Conservation (phyloP, 441 rosid species). For the Brassica hybrid region DNA sequence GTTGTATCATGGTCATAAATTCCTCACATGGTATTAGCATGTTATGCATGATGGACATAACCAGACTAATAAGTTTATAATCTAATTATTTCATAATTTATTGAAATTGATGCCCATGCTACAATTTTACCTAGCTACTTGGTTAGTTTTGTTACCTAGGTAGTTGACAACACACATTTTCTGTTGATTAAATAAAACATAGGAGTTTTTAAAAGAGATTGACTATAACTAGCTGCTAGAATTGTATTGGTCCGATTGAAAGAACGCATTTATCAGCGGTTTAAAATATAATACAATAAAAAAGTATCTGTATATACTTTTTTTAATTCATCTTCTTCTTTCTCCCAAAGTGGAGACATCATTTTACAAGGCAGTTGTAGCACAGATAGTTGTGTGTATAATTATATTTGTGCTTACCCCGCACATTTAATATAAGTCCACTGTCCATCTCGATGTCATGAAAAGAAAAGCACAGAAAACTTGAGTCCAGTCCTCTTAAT, state of each 20-base stretch:
- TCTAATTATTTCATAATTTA: conserved; percentile 12
- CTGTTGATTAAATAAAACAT: not conserved
- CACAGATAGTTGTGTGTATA: not conserved
- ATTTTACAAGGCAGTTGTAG: too few species aligned
- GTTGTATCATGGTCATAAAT: conserved; percentile 36
- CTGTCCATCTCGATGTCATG: not conserved
- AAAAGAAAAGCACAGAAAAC: not conserved
- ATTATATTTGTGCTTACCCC: not conserved
- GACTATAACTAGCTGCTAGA: conserved; percentile 1
- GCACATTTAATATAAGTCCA: not conserved
- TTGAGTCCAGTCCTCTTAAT: not conserved
- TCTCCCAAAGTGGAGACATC: too few species aligned
- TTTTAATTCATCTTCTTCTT: too few species aligned
- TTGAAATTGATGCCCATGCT: conserved; percentile 13
- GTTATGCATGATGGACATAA: conserved; percentile 37
- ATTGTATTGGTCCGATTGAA: conserved; percentile 3
- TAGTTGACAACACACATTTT: conserved; percentile 28
- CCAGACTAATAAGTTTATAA: not conserved
- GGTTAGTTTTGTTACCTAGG: conserved; percentile 18
- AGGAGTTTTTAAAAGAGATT: not conserved
- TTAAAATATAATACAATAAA: not conserved
- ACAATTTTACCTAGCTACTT: conserved; percentile 18
- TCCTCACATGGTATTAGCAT: conserved; percentile 42
- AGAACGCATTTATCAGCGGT: not conserved
- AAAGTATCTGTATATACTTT: not conserved